Evolutionary conservation across 306 rosid species (phyloP), one percentile per base, ranked within the genome.

Genomic region (Acacia confusa): DNA sequence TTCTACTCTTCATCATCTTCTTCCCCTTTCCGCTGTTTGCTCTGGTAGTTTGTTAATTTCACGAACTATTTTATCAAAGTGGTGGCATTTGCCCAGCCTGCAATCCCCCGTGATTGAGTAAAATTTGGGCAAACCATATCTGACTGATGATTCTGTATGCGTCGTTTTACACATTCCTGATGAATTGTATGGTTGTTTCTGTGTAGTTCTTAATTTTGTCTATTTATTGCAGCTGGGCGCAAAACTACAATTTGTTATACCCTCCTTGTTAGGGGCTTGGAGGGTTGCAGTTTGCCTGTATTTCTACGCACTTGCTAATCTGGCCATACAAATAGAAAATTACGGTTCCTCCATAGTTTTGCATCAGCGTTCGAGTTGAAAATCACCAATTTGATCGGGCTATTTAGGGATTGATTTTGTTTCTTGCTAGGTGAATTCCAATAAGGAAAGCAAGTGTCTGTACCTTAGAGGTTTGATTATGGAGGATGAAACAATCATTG

Each of bases 401-500:
- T 19, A 68, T 3, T 15, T 19, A 32, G 47, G 47, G 22, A n/a
- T 28, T 9, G 44, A 1, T 68, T 67, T 68, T 36, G 48, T 38
- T 68, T 68, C 72, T 68, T 19, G 6, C 72, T 68, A 10, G 20
- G 24, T 38, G 14, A 13, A 12, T 13, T 45, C 4, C 25, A 10
- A 3, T 40, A 57, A 76, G 32, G 34, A 47, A 58, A 77, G 73
- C 55, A 48, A 60, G 61, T 52, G 68, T 50, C 19, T 77, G 79
- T 52, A 27, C 57, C 44, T 53, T 0, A 25, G 78, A 73, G 58
- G 27, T 72, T 77, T 30, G 74, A 85, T 30, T 28, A 95, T 92
- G 99, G 92, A 82, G 76, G 92, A 89, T 36, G 9, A 80, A 17
- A 83, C 93, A 12, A 50, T 85, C 40, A 82, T 91, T 67, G 80